Conservation (phyloP, 805 yeast genomes). For the Ogataea polymorpha region DNA sequence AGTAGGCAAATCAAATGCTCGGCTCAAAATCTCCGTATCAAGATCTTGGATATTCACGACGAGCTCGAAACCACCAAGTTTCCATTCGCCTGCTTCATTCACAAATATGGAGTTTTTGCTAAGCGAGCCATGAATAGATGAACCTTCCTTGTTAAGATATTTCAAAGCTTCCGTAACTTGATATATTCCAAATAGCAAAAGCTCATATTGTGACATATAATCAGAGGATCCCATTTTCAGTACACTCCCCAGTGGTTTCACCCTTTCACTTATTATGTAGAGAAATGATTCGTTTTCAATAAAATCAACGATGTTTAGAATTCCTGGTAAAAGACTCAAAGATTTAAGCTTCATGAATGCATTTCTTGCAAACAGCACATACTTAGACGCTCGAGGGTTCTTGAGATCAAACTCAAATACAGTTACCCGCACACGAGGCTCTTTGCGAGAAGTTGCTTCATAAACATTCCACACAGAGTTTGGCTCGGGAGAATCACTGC, state of each 20-base stretch:
- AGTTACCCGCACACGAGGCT: slow-evolving; percentile 48
- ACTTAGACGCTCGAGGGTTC: slow-evolving; percentile 33
- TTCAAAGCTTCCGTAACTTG: slow-evolving; percentile 52
- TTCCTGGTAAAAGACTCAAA: slow-evolving; percentile 63
- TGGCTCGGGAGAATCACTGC: slow-evolving; percentile 28
- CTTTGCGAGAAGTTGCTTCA: slow-evolving; percentile 54
- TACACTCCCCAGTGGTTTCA: slow-evolving; percentile 46
- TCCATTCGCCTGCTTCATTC: slow-evolving; percentile 76
- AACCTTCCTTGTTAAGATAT: slow-evolving; percentile 55
- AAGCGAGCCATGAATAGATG: slow-evolving; percentile 63
- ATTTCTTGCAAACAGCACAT: slow-evolving; percentile 41
- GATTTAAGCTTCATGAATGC: slow-evolving; percentile 47
- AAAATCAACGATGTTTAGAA: slow-evolving; percentile 59
- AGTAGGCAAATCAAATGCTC: slow-evolving; percentile 24
- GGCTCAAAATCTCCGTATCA: slow-evolving; percentile 32
- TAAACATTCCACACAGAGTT: slow-evolving; percentile 59
- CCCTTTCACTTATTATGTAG: slow-evolving; percentile 67
- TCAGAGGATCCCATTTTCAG: slow-evolving; percentile 30
- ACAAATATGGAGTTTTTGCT: slow-evolving; percentile 58
- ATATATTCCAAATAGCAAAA: slow-evolving; percentile 53
- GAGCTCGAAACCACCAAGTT: slow-evolving; percentile 76
- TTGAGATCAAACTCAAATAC: slow-evolving; percentile 61
- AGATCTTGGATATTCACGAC: slow-evolving; percentile 48
- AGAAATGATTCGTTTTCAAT: slow-evolving; percentile 56
- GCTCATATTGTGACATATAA: slow-evolving; percentile 24